Conservation (phyloP, 495 filamentous ascomycete species). For the Wilcoxina mikolae region DNA sequence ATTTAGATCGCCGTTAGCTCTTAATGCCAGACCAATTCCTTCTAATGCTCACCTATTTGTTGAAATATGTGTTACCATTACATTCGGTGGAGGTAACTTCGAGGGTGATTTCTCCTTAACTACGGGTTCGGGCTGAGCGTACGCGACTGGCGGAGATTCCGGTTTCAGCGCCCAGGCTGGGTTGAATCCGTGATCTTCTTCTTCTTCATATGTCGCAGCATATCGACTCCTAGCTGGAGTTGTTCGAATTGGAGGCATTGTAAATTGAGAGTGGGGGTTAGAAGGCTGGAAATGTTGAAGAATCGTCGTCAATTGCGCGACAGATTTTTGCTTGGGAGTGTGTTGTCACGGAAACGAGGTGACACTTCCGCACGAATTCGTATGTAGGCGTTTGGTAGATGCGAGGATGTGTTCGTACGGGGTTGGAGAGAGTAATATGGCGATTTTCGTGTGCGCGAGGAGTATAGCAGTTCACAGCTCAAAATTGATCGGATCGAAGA, state of each 20-base stretch:
- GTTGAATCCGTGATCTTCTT: slow-evolving; percentile 19
- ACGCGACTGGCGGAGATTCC: not conserved
- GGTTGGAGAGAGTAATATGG: not conserved
- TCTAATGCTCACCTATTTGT: not conserved
- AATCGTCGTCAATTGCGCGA: not conserved
- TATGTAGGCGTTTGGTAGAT: not conserved
- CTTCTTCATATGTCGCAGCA: not conserved
- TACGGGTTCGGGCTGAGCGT: not conserved
- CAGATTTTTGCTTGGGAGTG: not conserved
- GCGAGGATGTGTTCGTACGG: not conserved
- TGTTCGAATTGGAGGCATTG: slow-evolving; percentile 3
- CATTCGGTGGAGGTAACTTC: not conserved
- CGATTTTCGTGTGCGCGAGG: not conserved
- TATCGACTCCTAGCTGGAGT: not conserved
- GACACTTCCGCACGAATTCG: too few relatives aligned
- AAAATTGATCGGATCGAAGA: not conserved
- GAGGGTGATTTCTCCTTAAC: not conserved
- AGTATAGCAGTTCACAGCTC: not conserved
- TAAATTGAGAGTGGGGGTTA: not conserved
- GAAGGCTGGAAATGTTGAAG: not conserved
- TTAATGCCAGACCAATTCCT: not conserved
- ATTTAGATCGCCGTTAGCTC: not conserved
- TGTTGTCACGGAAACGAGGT: slow-evolving; percentile 1
- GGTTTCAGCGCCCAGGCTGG: slow-evolving; percentile 17
- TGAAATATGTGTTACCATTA: not conserved